Base-by-base conservation (phyloP, 805 yeast genomes). In the Lipomyces lipofer region DNA sequence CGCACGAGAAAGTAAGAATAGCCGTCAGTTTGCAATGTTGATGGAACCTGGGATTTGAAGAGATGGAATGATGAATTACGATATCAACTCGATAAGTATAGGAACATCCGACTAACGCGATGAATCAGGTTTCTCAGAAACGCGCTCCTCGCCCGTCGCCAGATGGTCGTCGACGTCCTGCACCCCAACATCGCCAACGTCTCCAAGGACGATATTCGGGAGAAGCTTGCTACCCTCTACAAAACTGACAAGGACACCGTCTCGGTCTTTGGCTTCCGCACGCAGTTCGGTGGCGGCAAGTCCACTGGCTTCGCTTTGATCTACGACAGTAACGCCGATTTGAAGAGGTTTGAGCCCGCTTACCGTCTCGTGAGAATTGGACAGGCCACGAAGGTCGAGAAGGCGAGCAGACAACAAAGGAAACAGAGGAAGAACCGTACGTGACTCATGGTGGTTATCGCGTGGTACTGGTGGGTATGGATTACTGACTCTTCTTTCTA, bases 111-210 rank as follows among this genome's bases (percentile, higher is more conserved):
- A 32, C 33, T 39, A 17, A 39, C 35, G n/a, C 22, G 19, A 15
- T 28, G 42, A 28, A 27, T 24, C 51, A 63, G 66, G 62, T 97
- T 92, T 82, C 88, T 92, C 80, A 80, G 96, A 80, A 94, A 94
- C 95, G 97, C 98, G 76, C 87, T 94, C 77, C 87, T 94, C 79
- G 91, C 89, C 76, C 92, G 99, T 86, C 91, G 96, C 82, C 99
- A 94, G 83, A 94, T 94, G 78, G 99, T 94, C 82, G 84, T 94
- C 75, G 99, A 94, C 82, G 97, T 94, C 72, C 84, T 91, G 77
- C 99, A 94, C 85, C 99, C 99, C 83, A 89, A 88, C 91, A 86
- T 89, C 79, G 91, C 99, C 72, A 94, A 92, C 82, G 97, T 94
- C 75, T 85, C 99, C 75, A 94, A 94, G 88, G 97, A 90, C 77